Evolutionary conservation across 306 rosid genomes (phyloP), one percentile per base, ranked within the genome.

Genomic region (Trifolium fragiferum): DNA sequence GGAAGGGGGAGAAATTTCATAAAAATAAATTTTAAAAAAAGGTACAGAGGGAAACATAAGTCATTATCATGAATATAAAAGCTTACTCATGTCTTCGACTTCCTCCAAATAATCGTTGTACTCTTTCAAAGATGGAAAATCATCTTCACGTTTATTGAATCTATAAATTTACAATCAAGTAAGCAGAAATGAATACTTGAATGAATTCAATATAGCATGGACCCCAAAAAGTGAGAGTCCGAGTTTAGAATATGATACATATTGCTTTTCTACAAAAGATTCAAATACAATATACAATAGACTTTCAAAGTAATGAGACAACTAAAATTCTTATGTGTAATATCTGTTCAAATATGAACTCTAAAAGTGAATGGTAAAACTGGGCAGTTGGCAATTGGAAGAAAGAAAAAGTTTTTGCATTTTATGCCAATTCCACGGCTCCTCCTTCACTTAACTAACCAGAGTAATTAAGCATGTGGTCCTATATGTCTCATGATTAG

Each of bases 101-200:
- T 93, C 98, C 85, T 93, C 98, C 90, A 89, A 77, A 75, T 89
- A 93, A 82, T 93, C 96, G 79, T 88, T 93, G 86, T 93, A 93
- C 59, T 91, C 98, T 82, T 20, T 93, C 82, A 91, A 71, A 27
- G 91, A 84, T 13, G 96, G 77, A 81, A 93, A 89, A 75, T 88
- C 98, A 3, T 93, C 97, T 81, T 93, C 97, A 75, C 92, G 82
- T 81, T 89, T 93, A 83, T 93, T 91, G 68, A 87, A 91, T 89
- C 97, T 93, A 78, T 7, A 76, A 73, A 66, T 43, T 63, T 49
- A 38, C 30, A 43, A 37, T 46, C 38, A 54, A 5, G 13, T 23
- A 63, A 68, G 73, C 66, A 73, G 20, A 53, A 55, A 64, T 68
- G 19, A 23, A 62, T 58, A 47, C 25, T 55, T 68, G 66, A 63